Conservation (phyloP, 257 asterid genomes). For the Fraxinus anomala region DNA sequence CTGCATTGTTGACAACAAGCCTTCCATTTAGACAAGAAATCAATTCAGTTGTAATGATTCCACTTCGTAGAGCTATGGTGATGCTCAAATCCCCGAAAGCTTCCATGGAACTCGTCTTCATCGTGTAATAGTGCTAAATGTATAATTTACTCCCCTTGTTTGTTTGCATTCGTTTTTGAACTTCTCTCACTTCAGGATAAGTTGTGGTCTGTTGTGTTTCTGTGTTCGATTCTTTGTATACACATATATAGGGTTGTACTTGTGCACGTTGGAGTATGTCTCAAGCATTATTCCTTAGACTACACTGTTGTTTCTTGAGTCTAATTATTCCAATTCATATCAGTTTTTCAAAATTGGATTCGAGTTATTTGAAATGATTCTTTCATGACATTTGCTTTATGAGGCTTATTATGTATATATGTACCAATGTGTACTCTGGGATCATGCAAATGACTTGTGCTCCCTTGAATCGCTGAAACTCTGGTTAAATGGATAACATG, state of each 20-base stretch:
- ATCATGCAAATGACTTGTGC: not conserved
- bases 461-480: slow-evolving; percentile 19
- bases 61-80: not conserved
- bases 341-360: slow-evolving; percentile 22
- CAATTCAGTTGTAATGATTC: not conserved
- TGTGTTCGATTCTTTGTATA: not conserved
- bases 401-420: slow-evolving; percentile 5
- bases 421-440: not conserved
- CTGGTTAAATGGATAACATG: slow-evolving; percentile 8
- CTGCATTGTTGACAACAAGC: not conserved
- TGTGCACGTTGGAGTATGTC: not conserved
- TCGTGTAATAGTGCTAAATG: not conserved
- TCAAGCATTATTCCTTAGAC: not conserved
- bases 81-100: not conserved
- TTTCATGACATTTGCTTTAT: slow-evolving; percentile 16
- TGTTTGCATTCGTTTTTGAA: not conserved
- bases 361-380: slow-evolving; percentile 14
- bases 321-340: slow-evolving; percentile 9
- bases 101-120: not conserved
- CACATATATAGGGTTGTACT: not conserved
- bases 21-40: not conserved
- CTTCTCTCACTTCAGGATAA: not conserved
- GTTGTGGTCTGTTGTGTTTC: slow-evolving; percentile 3
- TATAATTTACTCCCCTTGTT: not conserved
- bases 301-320: slow-evolving; percentile 3